phyloP scores from a whole-genome alignment of 352 stramenopile genomes.

The Pythium grandisporangium region DNA sequence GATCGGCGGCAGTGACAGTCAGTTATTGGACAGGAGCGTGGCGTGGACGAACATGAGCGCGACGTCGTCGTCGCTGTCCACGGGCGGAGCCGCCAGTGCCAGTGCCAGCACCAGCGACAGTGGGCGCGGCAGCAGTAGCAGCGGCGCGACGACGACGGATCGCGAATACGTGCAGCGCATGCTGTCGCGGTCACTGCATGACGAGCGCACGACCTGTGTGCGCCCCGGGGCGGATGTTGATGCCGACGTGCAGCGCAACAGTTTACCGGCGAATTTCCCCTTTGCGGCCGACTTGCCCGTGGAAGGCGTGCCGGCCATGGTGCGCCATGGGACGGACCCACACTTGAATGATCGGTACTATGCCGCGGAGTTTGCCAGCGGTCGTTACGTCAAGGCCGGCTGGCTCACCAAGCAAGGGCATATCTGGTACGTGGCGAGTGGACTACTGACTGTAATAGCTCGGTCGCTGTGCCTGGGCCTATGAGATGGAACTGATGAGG shows the following conservation, averaged over 20 bases:
- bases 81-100: neutral
- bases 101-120: no score
- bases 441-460: neutral
- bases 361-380: slow-evolving; percentile 43
- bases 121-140: no score
- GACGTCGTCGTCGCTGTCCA: neutral
- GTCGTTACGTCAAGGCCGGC: slow-evolving; percentile 74
- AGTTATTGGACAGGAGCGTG: no score
- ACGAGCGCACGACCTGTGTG: slow-evolving; percentile 11
- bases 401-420: slow-evolving; percentile 82
- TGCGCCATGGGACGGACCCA: slow-evolving; percentile 39
- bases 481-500: slow-evolving; percentile 1
- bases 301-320: neutral
- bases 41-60: neutral
- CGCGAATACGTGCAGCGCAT: slow-evolving; percentile 5
- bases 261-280: slow-evolving; percentile 7
- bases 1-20: no score
- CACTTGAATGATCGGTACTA: slow-evolving; percentile 66
- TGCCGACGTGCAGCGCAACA: slow-evolving; percentile 10
- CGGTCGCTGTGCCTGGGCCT: no score
- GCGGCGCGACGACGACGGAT: no score
- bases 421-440: slow-evolving; percentile 35
- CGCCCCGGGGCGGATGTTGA: slow-evolving; percentile 1
- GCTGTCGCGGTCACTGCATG: slow-evolving; percentile 13
- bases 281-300: neutral